Evolutionary conservation across 192 early-diverging fungal species (phyloP).

Genomic region (Dissophora ornata): DNA sequence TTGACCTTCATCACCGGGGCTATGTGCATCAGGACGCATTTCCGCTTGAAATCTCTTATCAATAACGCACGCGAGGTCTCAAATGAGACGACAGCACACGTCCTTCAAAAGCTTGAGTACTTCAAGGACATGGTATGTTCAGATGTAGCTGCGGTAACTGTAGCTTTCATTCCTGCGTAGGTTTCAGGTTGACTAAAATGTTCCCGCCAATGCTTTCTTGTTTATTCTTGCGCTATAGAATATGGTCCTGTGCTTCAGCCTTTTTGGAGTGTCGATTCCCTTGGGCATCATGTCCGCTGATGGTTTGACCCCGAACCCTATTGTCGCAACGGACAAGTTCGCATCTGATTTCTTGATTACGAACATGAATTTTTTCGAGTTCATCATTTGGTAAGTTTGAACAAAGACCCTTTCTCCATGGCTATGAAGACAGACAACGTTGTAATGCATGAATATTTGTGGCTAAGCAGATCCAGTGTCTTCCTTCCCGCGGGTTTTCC

Average conservation of each 20-base stretch:
- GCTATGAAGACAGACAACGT: too few relatives aligned
- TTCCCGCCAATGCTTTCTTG: too few relatives aligned
- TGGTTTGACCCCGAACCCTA: conserved; percentile 18
- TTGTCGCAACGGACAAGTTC: conserved; percentile 36
- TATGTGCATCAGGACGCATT: conserved; percentile 29
- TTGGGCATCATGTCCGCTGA: conserved; percentile 34
- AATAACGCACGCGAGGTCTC: conserved; percentile 9
- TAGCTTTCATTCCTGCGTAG: too few relatives aligned
- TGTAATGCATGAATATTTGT: neutral
- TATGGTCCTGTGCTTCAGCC: conserved; percentile 34
- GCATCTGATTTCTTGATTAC: conserved; percentile 50
- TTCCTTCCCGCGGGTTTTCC: neutral
- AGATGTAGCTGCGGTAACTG: too few relatives aligned
- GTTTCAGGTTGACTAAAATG: too few relatives aligned
- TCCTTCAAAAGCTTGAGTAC: conserved; percentile 44
- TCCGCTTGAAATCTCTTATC: conserved; percentile 21
- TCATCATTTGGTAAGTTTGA: conserved; percentile 53
- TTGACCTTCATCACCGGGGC: conserved; percentile 26
- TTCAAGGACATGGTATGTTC: conserved; percentile 55
- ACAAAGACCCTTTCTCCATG: too few relatives aligned
- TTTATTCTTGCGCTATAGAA: conserved; percentile 23
- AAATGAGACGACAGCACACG: conserved; percentile 33
- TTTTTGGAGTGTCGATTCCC: conserved; percentile 28
- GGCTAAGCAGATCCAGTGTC: conserved; percentile 1
- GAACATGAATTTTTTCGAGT: conserved; percentile 51